These are phyloP conservation scores for Tuber aestivum DNA, from an alignment of 495 filamentous ascomycete genomes.

Conservation along the genomic window DNA sequence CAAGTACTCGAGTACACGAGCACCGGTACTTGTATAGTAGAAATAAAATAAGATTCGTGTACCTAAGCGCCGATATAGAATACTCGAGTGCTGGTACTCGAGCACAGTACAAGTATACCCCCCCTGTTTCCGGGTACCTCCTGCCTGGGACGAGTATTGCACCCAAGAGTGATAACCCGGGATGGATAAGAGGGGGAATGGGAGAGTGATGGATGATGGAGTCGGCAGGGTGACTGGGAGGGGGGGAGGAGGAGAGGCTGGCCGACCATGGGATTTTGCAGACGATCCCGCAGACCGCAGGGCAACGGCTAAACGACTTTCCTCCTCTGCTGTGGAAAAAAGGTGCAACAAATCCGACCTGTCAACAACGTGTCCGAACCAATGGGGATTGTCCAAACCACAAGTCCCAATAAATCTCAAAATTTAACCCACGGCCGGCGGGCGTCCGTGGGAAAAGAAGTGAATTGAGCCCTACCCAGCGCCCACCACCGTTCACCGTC, in stretches of 20 bases:
- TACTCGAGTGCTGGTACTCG: background rate
- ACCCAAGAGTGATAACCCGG: background rate
- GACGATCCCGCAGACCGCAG: constrained; percentile 3
- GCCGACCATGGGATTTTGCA: constrained; percentile 27
- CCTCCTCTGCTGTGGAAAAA: constrained; percentile 1
- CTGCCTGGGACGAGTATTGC: background rate
- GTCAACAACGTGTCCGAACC: background rate
- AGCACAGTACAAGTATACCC: background rate
- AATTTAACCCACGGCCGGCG: background rate
- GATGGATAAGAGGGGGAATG: background rate
- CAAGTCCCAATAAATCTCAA: background rate
- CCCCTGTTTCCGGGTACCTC: background rate
- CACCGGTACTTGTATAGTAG: background rate
- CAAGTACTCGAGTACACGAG: no score
- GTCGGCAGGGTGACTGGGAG: background rate
- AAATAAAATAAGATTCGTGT: background rate
- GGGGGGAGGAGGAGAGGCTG: constrained; percentile 12
- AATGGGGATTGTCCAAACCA: background rate
- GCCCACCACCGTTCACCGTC: background rate
- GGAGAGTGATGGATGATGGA: background rate
- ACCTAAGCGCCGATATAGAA: background rate
- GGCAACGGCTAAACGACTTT: constrained; percentile 13
- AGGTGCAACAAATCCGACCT: background rate
- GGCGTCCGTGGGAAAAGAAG: background rate
- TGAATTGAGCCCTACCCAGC: background rate